Conservation (phyloP, 2,329 filamentous ascomycete genomes). For the Cercospora sp. region DNA sequence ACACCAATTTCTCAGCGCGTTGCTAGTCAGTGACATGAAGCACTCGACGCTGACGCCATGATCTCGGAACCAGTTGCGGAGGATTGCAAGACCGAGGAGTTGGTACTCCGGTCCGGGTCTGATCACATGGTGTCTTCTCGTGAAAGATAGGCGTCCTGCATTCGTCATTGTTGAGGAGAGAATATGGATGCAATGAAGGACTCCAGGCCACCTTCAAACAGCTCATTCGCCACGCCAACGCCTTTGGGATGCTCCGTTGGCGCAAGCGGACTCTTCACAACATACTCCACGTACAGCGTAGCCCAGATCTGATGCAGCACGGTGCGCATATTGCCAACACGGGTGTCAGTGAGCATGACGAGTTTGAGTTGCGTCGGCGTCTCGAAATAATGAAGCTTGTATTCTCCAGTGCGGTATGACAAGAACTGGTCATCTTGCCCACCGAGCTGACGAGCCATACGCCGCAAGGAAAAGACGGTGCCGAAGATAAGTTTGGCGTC, state of each 20-base stretch:
- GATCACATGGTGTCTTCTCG: not conserved
- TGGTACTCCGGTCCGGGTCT: not conserved
- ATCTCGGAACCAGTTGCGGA: not conserved
- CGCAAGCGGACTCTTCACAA: constrained; percentile 65
- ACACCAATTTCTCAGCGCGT: not conserved
- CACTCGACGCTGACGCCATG: not conserved
- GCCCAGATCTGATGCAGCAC: constrained; percentile 98
- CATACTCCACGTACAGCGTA: constrained; percentile 94
- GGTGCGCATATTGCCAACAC: constrained; percentile 72
- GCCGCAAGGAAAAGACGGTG: constrained; percentile 91
- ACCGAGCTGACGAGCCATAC: constrained; percentile 94
- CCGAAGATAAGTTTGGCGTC: constrained; percentile 97
- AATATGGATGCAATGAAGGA: constrained; percentile 60
- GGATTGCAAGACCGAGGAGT: not conserved
- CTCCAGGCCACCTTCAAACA: constrained; percentile 68
- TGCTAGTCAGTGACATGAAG: not conserved
- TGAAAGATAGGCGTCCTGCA: not conserved
- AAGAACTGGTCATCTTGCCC: constrained; percentile 91
- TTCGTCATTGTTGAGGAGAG: constrained; percentile 16
- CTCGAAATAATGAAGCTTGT: constrained; percentile 99
- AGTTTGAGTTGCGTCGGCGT: constrained; percentile 94
- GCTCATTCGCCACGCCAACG: constrained; percentile 63
- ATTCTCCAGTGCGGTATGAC: constrained; percentile 87
- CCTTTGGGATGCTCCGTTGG: constrained; percentile 62
- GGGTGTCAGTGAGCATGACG: constrained; percentile 91